Base-by-base conservation (phyloP, 495 filamentous ascomycete species). In the Trichoderma asperelloides region DNA sequence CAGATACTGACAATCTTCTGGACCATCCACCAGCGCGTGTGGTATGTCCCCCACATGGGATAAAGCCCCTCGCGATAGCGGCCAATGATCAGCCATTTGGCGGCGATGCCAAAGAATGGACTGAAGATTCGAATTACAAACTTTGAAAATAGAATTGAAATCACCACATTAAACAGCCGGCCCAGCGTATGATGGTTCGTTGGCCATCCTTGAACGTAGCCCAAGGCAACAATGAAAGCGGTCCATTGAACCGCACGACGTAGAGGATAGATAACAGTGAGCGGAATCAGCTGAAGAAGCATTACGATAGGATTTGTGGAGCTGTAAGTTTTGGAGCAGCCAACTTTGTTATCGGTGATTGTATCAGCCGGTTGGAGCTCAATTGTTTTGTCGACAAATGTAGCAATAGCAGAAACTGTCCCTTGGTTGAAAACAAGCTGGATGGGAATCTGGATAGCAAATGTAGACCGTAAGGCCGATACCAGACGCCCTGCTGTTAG, bases 41-140 rank as follows among this genome's bases (percentile, higher is more conserved):
- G 80, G 68, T 81, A 82, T 4, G 65, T 63, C 5, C 78, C 78
- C 80, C 80, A 82, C 80, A 82, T 81, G 27, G 80, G 80, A 49
- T 74, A 81, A 21, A 81, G 66, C 5, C 80, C 80, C 66, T 77
- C 74, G 37, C 71, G 68, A 68, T 79, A 78, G 3, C 75, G 73
- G 9, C 80, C 80, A 62, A 82, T 77, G 51, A 81, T 71, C 2
- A 78, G 3, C 80, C 80, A 82, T 65, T 82, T 82, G 65, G 75
- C 72, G 6, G 69, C 16, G 15, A 81, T 80, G 15, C 71, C 78
- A 45, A 74, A 43, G 25, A 79, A 41, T 21, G 80, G 80, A 8
- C 68, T 63, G 3, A 75, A 65, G 9, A 74, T 62, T 12, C 72
- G 68, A 6, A 73, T 71, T n/a, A 68, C 66, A 0, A 75, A 11